phyloP scores from a whole-genome alignment of 148 eudicot genomes.

The Fagopyrum tataricum region DNA sequence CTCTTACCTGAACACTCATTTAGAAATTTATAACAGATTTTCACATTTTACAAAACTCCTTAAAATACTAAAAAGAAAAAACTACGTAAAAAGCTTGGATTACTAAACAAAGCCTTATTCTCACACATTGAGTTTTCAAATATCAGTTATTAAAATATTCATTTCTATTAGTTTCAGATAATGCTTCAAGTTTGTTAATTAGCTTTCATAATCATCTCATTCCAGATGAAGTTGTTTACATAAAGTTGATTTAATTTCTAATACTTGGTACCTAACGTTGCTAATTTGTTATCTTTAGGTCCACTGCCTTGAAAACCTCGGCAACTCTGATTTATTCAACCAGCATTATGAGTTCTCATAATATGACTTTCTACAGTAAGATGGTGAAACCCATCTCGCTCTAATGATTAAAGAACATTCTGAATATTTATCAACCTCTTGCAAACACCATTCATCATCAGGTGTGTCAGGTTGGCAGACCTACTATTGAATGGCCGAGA shows the following conservation, averaged over 20 bases:
- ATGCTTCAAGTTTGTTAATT: neutral
- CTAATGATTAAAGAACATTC: neutral
- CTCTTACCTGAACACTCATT: too few species aligned
- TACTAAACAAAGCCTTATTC: neutral
- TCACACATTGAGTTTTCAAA: neutral
- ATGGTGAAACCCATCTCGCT: constrained; percentile 1
- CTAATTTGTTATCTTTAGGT: constrained; percentile 36
- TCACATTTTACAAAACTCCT: too few species aligned
- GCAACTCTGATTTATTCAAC: constrained; percentile 65
- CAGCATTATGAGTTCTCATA: constrained; percentile 72
- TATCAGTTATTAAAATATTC: neutral
- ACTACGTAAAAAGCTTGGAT: too few species aligned
- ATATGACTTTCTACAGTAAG: constrained; percentile 81
- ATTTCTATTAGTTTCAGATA: neutral
- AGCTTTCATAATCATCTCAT: neutral
- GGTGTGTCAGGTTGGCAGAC: constrained; percentile 72
- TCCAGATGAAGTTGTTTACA: neutral
- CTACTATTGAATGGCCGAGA: constrained; percentile 93
- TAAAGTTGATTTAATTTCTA: neutral
- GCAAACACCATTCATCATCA: constrained; percentile 52
- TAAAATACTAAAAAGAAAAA: too few species aligned
- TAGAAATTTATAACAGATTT: too few species aligned
- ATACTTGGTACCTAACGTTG: neutral
- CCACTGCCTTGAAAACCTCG: constrained; percentile 68
- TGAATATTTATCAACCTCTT: constrained; percentile 51